phyloP scores from a whole-genome alignment of 768 basidiomycete genomes.

The Lactarius hatsudake region DNA sequence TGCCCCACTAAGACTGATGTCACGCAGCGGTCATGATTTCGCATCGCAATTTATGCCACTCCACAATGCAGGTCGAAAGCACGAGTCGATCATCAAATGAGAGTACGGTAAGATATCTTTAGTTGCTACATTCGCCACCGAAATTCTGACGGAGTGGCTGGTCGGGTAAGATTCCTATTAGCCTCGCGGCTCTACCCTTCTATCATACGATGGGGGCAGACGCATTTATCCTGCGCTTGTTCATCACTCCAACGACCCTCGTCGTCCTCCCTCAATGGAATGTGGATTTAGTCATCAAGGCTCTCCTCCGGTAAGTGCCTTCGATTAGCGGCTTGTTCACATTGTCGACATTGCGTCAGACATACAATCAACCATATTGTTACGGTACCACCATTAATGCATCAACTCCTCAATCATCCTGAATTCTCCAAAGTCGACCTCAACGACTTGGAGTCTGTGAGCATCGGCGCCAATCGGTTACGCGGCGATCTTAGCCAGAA shows the following conservation, averaged over 20 bases:
- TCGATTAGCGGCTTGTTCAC: constrained; percentile 15
- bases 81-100: constrained; percentile 35
- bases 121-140: neutral
- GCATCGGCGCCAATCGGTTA: constrained; percentile 3
- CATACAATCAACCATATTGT: constrained; percentile 6
- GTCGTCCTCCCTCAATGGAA: constrained; percentile 63
- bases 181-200: constrained; percentile 60
- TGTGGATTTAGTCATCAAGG: constrained; percentile 46
- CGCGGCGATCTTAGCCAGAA: constrained; percentile 1
- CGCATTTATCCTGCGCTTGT: constrained; percentile 45
- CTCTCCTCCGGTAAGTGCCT: constrained; percentile 54
- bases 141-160: constrained; percentile 35
- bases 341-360: neutral
- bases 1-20: neutral
- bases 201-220: constrained; percentile 66
- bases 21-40: constrained; percentile 65
- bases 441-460: constrained; percentile 1
- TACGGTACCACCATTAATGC: constrained; percentile 8
- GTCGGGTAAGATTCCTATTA: constrained; percentile 46
- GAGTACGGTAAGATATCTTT: constrained; percentile 37
- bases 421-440: constrained; percentile 13
- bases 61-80: constrained; percentile 36
- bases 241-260: constrained; percentile 45
- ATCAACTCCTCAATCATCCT: constrained; percentile 16
- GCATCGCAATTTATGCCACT: constrained; percentile 54